A percentile compares a stretch with the other conserved stretches of the same genome.
Conservation (phyloP, 257 asterid species). For the Solanum appendiculatum region DNA sequence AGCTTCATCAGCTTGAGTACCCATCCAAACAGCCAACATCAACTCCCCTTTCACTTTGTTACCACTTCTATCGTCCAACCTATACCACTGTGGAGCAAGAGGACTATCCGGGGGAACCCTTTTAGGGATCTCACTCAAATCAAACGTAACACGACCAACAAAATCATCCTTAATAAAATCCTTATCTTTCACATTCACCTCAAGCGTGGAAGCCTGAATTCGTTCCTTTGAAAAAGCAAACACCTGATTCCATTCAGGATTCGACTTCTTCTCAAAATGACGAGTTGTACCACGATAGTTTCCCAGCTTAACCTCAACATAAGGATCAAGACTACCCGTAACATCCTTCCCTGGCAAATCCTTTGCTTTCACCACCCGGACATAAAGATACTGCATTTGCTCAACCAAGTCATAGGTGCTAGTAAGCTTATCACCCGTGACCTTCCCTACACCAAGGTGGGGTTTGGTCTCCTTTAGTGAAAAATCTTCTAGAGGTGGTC, state of each 20-base stretch:
- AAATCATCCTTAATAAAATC: slow-evolving; percentile 11
- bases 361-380: slow-evolving; percentile 7
- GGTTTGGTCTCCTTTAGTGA: slow-evolving; percentile 9
- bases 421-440: slow-evolving; percentile 1
- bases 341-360: slow-evolving; percentile 4
- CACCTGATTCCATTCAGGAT: slow-evolving; percentile 17
- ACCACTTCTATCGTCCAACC: slow-evolving; percentile 5
- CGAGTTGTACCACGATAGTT: slow-evolving; percentile 13
- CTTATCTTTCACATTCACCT: slow-evolving; percentile 12
- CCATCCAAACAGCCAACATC: slow-evolving; percentile 24
- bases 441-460: slow-evolving; percentile 10
- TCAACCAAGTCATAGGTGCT: slow-evolving; percentile 15
- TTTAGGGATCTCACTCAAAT: slow-evolving; percentile 10
- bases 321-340: slow-evolving; percentile 13
- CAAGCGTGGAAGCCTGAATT: slow-evolving; percentile 6
- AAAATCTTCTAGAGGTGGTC: slow-evolving; percentile 3
- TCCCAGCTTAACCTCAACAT: slow-evolving; percentile 18
- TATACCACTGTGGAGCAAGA: slow-evolving; percentile 21
- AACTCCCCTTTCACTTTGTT: slow-evolving; percentile 7
- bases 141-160: slow-evolving; percentile 9
- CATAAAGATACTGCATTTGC: slow-evolving; percentile 13
- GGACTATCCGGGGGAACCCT: slow-evolving; percentile 20
- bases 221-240: slow-evolving; percentile 14
- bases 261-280: slow-evolving; percentile 6
- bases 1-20: slow-evolving; percentile 20